phyloP scores from a whole-genome alignment of 2,329 filamentous ascomycete species.

The Magnaporthiopsis rhizophila region DNA sequence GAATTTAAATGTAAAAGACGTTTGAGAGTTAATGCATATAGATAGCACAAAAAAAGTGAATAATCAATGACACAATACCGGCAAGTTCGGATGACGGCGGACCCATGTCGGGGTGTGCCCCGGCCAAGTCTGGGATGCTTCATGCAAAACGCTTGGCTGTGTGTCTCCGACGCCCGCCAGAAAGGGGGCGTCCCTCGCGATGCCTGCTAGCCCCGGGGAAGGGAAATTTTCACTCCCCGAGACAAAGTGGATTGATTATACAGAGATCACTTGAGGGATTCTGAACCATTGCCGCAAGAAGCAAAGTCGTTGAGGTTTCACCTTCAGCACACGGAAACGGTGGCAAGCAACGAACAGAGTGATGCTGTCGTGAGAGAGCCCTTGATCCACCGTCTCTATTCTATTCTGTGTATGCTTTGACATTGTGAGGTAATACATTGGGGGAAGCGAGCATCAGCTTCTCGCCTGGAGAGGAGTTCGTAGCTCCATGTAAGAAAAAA shows the following conservation, averaged over 20 bases:
- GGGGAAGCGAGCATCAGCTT: background rate
- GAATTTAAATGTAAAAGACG: too few species aligned
- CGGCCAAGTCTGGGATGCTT: background rate
- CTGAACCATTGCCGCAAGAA: background rate
- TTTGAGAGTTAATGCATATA: too few species aligned
- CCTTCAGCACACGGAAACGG: background rate
- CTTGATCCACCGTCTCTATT: background rate
- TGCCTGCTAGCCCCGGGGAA: background rate
- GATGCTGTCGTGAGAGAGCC: background rate
- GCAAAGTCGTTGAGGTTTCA: background rate
- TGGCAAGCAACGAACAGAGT: background rate
- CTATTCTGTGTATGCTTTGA: too few species aligned
- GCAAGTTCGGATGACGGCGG: background rate
- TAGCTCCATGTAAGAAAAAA: too few species aligned
- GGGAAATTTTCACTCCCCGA: background rate
- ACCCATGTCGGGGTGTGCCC: background rate
- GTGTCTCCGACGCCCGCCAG: background rate
- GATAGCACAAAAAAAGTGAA: background rate
- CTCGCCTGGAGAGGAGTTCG: too few species aligned
- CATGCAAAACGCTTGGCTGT: background rate
- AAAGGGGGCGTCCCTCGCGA: background rate
- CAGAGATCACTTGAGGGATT: background rate
- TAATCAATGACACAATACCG: background rate
- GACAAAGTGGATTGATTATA: background rate
- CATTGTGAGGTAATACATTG: constrained; percentile 1